Conservation (phyloP, 2,329 filamentous ascomycete species). For the Sclerotiophoma versabilis region DNA sequence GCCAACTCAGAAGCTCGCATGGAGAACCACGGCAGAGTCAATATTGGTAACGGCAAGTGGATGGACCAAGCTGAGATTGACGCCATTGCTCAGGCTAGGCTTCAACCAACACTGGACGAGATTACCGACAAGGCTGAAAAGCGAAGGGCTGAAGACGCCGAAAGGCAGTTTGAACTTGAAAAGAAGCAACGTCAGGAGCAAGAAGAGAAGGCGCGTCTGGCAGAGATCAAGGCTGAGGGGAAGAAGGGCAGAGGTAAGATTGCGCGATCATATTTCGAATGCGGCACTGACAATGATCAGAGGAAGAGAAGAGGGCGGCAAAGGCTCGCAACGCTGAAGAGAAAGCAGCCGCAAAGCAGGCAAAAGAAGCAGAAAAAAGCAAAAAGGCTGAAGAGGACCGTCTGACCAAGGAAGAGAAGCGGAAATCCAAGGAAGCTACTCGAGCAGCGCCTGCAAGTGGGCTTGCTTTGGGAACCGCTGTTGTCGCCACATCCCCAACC, state of each 20-base stretch:
- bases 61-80: constrained; percentile 81
- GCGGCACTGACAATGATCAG: constrained; percentile 49
- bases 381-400: constrained; percentile 63
- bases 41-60: constrained; percentile 82
- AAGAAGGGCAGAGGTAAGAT: constrained; percentile 62
- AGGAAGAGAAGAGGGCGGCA: constrained; percentile 60
- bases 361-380: constrained; percentile 55
- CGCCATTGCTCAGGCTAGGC: constrained; percentile 74
- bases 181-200: constrained; percentile 67
- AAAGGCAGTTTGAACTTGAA: constrained; percentile 69
- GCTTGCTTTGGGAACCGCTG: constrained; percentile 12
- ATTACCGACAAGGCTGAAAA: constrained; percentile 80
- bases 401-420: constrained; percentile 60
- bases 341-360: constrained; percentile 48
- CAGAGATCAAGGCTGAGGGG: constrained; percentile 55
- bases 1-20: constrained; percentile 68
- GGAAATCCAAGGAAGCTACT: constrained; percentile 53
- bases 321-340: constrained; percentile 61
- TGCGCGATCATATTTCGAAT: not conserved
- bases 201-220: constrained; percentile 60
- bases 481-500: constrained; percentile 13
- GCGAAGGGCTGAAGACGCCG: constrained; percentile 70
- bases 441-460: constrained; percentile 3
- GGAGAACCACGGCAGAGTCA: constrained; percentile 63
- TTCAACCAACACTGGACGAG: constrained; percentile 85